Conservation (phyloP, 352 stramenopile genomes). For the Globisporangium nagaii region DNA sequence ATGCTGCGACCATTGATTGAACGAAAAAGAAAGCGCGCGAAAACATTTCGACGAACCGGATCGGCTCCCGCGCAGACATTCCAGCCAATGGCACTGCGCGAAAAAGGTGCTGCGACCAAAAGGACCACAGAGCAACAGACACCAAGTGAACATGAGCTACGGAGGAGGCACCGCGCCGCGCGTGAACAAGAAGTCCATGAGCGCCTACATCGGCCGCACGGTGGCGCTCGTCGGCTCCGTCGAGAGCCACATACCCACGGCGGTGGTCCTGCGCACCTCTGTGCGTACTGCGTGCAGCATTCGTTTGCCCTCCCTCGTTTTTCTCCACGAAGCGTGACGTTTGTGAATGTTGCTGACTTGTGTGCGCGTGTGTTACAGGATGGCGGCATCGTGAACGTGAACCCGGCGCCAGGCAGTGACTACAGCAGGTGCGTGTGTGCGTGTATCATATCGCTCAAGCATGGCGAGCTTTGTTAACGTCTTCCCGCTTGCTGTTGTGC, state of each 20-base stretch:
- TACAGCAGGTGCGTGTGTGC: slow-evolving; percentile 50
- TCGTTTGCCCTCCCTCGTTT: background rate
- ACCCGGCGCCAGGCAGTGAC: slow-evolving; percentile 60
- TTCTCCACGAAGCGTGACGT: too few species aligned
- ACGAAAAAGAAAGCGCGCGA: too few species aligned
- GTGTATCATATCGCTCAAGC: too few species aligned
- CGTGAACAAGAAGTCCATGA: slow-evolving; percentile 78
- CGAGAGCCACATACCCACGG: slow-evolving; percentile 66
- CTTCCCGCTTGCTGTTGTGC: too few species aligned
- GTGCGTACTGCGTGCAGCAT: slow-evolving; percentile 20
- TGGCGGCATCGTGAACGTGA: slow-evolving; percentile 73
- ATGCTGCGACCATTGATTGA: too few species aligned
- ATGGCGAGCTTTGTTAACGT: too few species aligned
- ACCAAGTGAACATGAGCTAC: slow-evolving; percentile 40
- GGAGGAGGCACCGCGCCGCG: slow-evolving; percentile 61
- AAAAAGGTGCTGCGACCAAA: too few species aligned
- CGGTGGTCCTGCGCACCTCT: slow-evolving; percentile 66
- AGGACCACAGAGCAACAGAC: background rate
- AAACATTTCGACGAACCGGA: too few species aligned
- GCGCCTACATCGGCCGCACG: slow-evolving; percentile 53
- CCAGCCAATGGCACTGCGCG: too few species aligned
- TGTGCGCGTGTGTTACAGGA: slow-evolving; percentile 32
- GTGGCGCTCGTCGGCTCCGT: slow-evolving; percentile 74
- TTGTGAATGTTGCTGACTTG: too few species aligned
- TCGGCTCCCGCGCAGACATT: too few species aligned